Base-by-base conservation (phyloP, 805 yeast genomes). In the Starmerella sp. region DNA sequence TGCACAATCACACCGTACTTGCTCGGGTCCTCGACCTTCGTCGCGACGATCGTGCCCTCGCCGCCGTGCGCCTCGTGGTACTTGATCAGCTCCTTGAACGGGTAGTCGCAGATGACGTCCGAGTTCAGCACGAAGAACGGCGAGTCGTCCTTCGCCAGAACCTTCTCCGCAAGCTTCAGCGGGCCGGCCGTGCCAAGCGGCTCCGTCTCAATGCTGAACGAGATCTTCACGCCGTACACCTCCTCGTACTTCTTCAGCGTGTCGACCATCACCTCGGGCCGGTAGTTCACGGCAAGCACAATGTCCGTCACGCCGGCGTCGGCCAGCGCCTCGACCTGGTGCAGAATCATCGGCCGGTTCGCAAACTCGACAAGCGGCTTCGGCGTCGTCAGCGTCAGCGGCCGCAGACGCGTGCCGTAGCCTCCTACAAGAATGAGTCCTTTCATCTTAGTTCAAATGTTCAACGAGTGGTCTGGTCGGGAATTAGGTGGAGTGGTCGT, bases 181-280 rank as follows among this genome's bases (percentile, higher is more conserved):
- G 99, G 99, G 72, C 99, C 99, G 64, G 97, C 98, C 63, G 99
- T 93, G 64, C 97, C 99, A 71, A 93, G 81, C 58, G 99, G 99
- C 78, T 93, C 99, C 71, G 91, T 93, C 78, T 93, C 99, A 63
- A 93, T 97, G 58, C 96, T 88, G 76, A 95, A 93, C 55, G 97
- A 89, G 75, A 93, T 93, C 66, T 78, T 76, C 62, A 93, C 95
- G 72, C 96, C 97, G 74, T 87, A 93, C 73, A 83, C 88, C 69
- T 83, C 77, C 77, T 93, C 97, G 80, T 91, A 93, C 75, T 90
- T 82, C 75, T 93, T 79, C 69, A 93, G 80, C 59, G 97, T 84
- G 65, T 86, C 83, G 62, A 91, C 97, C 99, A 93, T 93, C 63
- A 89, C 95, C 77, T 93, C 98, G 59, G 99, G 98, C 74, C 96